These are phyloP conservation scores for Phytophthora litchii DNA, from an alignment of 352 stramenopile genomes.

Conservation along the genomic window DNA sequence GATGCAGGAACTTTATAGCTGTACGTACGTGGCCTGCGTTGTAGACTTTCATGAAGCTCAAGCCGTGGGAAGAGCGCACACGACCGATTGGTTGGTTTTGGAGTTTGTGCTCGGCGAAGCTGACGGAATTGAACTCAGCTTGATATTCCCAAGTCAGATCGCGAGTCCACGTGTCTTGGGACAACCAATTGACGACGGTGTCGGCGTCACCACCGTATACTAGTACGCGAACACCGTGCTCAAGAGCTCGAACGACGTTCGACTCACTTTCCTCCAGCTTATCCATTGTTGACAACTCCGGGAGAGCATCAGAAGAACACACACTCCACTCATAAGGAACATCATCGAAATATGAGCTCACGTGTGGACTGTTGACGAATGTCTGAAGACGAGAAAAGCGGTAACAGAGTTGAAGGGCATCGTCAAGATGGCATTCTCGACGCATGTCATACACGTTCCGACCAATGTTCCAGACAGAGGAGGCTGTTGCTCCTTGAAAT, in stretches of 20 bases:
- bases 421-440: conserved; percentile 51
- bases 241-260: conserved; percentile 53
- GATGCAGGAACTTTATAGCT: neutral
- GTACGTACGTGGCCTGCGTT: conserved; percentile 73
- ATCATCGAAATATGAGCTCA: conserved; percentile 56
- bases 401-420: conserved; percentile 66
- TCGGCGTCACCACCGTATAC: conserved; percentile 77
- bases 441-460: conserved; percentile 80
- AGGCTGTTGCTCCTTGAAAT: conserved; percentile 22
- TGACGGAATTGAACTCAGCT: conserved; percentile 32
- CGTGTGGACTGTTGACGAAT: conserved; percentile 55
- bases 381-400: conserved; percentile 59
- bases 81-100: conserved; percentile 39
- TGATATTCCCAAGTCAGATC: conserved; percentile 52
- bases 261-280: conserved; percentile 59
- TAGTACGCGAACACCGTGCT: conserved; percentile 68
- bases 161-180: conserved; percentile 69
- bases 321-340: conserved; percentile 44
- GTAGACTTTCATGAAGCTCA: conserved; percentile 75
- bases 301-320: conserved; percentile 41
- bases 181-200: conserved; percentile 72
- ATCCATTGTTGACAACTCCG: conserved; percentile 39
- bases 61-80: conserved; percentile 47
- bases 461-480: conserved; percentile 21
- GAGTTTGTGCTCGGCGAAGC: conserved; percentile 23